Evolutionary conservation across 192 early-diverging fungal species (phyloP), one percentile per base, ranked within the genome.

Genomic region (Linnemannia elongata): DNA sequence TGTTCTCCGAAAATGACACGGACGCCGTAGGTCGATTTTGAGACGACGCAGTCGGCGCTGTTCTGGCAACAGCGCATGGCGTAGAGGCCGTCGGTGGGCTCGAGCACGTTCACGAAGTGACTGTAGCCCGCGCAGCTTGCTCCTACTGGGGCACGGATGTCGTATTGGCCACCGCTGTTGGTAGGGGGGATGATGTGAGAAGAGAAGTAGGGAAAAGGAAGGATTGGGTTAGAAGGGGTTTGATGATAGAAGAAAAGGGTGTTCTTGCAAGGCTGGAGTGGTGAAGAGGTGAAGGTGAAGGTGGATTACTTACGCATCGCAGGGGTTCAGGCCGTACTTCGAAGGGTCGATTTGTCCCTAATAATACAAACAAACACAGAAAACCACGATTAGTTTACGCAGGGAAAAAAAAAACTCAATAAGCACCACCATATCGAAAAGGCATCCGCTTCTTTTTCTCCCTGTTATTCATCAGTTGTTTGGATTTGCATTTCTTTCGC

Each of bases 51-150:
- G 33, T 88, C 76, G n/a, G 55, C 80, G n/a, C 33, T 63, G 75
- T 82, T 76, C 38, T 85, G 69, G 55, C 91, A 91, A 82, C 91
- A 91, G 36, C 81, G 83, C 78, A 91, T 91, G 74, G 89, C 90
- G 74, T 90, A 91, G 22, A 76, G 79, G 35, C 80, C 76, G 54
- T 80, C 71, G 0, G 39, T 60, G 60, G 91, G 89, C 60, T 90
- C 91, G 66, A 91, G 78, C 42, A 91, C 73, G 38, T 88, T 88
- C 17, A 91, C 91, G 72, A 91, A 91, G 33, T 87, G 45, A 6
- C 42, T 36, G 69, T 81, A 90, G 10, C 88, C 89, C 7, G 85
- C 77, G 63, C 91, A 91, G 38, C 79, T 66, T 33, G 91, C 89
- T 35, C 82, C 82, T 39, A 83, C 82, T 27, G 82, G 82, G 0